Conservation (phyloP, 176 grass and related monocot species). For the Oryza nivara region DNA sequence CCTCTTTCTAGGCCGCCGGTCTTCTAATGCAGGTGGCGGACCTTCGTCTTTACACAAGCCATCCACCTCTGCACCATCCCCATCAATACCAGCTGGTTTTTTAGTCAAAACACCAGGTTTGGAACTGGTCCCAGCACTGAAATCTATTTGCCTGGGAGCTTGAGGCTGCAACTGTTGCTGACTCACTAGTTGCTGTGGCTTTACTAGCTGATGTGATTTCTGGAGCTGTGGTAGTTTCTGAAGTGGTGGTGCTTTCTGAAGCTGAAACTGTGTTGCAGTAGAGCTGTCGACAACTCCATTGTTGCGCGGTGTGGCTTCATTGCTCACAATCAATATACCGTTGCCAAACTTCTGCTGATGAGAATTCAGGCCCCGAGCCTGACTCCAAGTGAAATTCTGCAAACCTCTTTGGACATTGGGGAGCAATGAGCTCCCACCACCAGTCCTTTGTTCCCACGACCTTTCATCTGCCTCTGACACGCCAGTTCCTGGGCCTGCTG, state of each 20-base stretch:
- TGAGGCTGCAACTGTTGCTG: constrained; percentile 64
- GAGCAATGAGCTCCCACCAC: constrained; percentile 53
- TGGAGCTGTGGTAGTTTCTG: constrained; percentile 57
- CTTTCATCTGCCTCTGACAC: constrained; percentile 63
- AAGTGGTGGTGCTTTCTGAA: constrained; percentile 54
- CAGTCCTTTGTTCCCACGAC: constrained; percentile 61
- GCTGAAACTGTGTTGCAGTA: constrained; percentile 49
- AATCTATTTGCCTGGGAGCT: constrained; percentile 78
- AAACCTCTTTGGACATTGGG: constrained; percentile 70
- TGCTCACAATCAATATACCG: constrained; percentile 63
- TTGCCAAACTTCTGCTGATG: constrained; percentile 76
- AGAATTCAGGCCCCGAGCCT: constrained; percentile 58
- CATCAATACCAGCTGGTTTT: constrained; percentile 59
- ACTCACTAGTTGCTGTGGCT: constrained; percentile 41
- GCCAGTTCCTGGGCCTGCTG: constrained; percentile 30
- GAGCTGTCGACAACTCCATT: constrained; percentile 45
- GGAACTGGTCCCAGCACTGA: constrained; percentile 63
- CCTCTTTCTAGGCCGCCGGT: constrained; percentile 83
- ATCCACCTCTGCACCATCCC: constrained; percentile 57
- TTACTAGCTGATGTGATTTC: constrained; percentile 51
- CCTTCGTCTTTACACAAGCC: constrained; percentile 70
- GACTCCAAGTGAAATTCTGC: constrained; percentile 84
- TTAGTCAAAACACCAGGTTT: constrained; percentile 57
- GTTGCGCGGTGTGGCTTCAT: constrained; percentile 45
- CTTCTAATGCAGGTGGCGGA: constrained; percentile 38